These are phyloP conservation scores for Sphagnum tenellum DNA, from an alignment of 225 moss, liverwort and hornwort genomes.

Conservation along the genomic window DNA sequence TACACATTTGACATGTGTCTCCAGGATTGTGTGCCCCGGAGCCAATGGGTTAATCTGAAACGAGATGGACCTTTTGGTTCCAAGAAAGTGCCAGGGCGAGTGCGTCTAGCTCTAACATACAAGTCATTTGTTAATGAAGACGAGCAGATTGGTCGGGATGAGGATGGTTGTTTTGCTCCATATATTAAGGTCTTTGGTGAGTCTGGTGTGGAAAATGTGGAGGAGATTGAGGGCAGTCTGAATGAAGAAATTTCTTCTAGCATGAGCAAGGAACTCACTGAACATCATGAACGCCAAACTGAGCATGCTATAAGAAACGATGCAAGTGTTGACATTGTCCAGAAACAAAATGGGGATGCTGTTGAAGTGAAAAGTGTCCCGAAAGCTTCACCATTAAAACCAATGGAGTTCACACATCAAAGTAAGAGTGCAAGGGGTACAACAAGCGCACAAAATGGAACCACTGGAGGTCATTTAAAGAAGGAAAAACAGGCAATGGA, in stretches of 20 bases:
- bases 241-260: constrained; percentile 44
- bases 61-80: constrained; percentile 70
- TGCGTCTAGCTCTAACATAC: constrained; percentile 72
- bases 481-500: not conserved
- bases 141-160: constrained; percentile 57
- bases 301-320: constrained; percentile 6
- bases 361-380: constrained; percentile 22
- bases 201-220: constrained; percentile 43
- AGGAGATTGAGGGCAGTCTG: constrained; percentile 38
- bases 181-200: constrained; percentile 90
- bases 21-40: constrained; percentile 87
- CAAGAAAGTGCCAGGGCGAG: constrained; percentile 65
- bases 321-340: constrained; percentile 12
- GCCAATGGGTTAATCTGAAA: constrained; percentile 75
- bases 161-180: constrained; percentile 66
- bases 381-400: constrained; percentile 6
- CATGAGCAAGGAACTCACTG: constrained; percentile 9
- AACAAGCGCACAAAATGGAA: constrained; percentile 1
- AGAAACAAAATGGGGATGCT: constrained; percentile 19
- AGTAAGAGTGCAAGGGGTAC: constrained; percentile 13
- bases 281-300: not conserved
- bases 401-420: not conserved
- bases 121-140: constrained; percentile 92
- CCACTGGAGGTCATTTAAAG: not conserved
- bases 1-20: not conserved